Percentiles rank a stretch among this genome's conserved stretches.
Conservation (phyloP, 805 yeast genomes). For the Wickerhamomyces alni region DNA sequence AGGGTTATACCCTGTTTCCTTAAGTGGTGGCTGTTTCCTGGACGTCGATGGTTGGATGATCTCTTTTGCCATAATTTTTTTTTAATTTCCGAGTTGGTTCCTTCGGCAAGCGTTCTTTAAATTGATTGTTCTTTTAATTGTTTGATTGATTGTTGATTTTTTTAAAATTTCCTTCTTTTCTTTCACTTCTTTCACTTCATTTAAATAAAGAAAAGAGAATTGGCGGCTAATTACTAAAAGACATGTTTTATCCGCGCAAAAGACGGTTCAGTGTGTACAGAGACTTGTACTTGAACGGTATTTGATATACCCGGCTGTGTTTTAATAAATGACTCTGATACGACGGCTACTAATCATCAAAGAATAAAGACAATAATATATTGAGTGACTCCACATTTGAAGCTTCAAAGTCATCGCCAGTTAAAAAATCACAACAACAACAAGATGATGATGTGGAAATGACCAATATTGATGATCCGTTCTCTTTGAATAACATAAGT, state of each 20-base stretch:
- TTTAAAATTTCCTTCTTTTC: not conserved
- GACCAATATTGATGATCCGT: constrained; percentile 6
- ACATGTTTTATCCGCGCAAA: constrained; percentile 15
- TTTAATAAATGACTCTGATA: no score
- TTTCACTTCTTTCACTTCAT: no score
- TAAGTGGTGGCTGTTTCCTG: constrained; percentile 8
- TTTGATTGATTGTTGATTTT: not conserved
- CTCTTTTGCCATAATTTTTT: constrained; percentile 10
- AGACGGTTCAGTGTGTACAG: constrained; percentile 19
- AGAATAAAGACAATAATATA: not conserved
- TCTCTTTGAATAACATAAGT: constrained; percentile 9
- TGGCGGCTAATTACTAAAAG: not conserved
- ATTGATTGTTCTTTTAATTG: not conserved
- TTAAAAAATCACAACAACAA: not conserved
- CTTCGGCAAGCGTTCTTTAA: no score
- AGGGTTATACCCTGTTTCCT: constrained; percentile 22
- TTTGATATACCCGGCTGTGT: not conserved
- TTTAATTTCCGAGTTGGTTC: no score
- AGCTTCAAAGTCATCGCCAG: not conserved
- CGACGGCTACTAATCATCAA: not conserved
- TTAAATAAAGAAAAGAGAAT: no score
- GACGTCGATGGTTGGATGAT: constrained; percentile 21
- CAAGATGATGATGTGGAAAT: constrained; percentile 3
- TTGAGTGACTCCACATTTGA: constrained; percentile 8
- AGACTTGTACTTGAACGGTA: constrained; percentile 18